Base-by-base conservation (phyloP, 2,329 filamentous ascomycete genomes). In the Fusarium lyarnte region DNA sequence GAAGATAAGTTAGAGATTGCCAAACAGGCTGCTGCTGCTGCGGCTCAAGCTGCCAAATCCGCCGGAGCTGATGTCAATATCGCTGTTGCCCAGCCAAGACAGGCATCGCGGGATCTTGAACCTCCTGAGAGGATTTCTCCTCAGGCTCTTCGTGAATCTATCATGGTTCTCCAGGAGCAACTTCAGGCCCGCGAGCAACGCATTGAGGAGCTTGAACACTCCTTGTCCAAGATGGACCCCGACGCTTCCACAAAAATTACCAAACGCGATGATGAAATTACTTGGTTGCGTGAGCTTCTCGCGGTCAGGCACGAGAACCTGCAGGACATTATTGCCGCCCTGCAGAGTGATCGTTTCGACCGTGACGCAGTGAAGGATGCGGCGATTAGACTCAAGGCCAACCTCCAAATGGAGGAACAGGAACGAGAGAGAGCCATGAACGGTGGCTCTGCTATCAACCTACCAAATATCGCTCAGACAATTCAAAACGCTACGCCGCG, bases 331-430 rank as follows among this genome's bases (percentile, higher is more conserved):
- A 95, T 98, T 79, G 88, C 88, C 55, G 91, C 93, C 10, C 87
- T 98, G 33, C 91, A 92, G 6, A 87, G 91, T 70, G 91, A 94
- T 8, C 85, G 87, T 31, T 96, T 93, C 79, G 92, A 98, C 80
- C 89, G 90, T 63, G 90, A 94, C 70, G 88, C 89, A 10, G 93
- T 98, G 72, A 93, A 93, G 76, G 95, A 98, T 79, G 94, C 95
- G 10, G 93, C 94, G 39, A 98, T 98, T 76, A 92, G 96, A 58
- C 91, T 99, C 68, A 94, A 94, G 80, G 94, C 96, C 19, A 98
- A 97, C 78, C 86, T 99, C 39, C 94, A 98, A 80, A 99, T 99
- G 96, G 95, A 99, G 81, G 93, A 97, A 79, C 94, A 97, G 80
- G 95, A 98, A 82, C 93, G 94, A 57, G 95, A 98, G 81, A 89